Base-by-base conservation (phyloP, 2,329 filamentous ascomycete species). In the Chaetomiaceae sp. region DNA sequence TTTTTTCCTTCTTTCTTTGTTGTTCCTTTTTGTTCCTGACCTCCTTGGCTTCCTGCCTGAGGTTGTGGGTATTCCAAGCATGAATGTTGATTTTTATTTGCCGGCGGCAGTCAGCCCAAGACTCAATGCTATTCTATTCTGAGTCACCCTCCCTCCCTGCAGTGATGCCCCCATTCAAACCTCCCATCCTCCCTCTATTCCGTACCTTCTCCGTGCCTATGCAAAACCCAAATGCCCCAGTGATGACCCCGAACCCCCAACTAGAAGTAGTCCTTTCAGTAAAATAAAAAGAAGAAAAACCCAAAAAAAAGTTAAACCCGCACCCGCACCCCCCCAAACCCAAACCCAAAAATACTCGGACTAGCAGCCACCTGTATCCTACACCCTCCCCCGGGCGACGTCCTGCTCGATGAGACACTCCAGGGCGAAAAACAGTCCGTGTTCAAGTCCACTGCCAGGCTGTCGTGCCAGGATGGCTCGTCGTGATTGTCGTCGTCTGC, bases 341-440 rank as follows among this genome's bases (percentile, higher is more conserved):
- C 5, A 6, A 12, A 27, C 27, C 46, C 12, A 54, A 60, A 46
- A 9, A 67, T 51, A 40, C 63, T 63, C 0, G 66, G 62, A 35
- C 62, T 67, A 2, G 59, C 60, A 1, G 46, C 55, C 7, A 67
- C 64, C 3, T 57, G 50, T 3, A 66, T 65, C 2, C 54, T 33
- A 1, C 30, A 33, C 2, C 30, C 4, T 8, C 20, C 31, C 16
- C 5, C 4, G 2, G 31, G 21, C n/a, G 39, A 43, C 8, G 21
- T 10, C 17, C 10, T 16, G n/a, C n/a, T n/a, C 25, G 19, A 33
- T 25, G 21, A 8, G 6, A 12, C 27, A 13, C 35, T 33, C 46
- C 38, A 42, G 31, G 33, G 39, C 23, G 47, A 44, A 10, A 50
- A 23, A 14, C 21, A 34, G 14, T n/a, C 23, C 19, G 25, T 37